Percentiles rank a stretch among this genome's conserved stretches.
phyloP scores from a whole-genome alignment of 352 stramenopile genomes.

The Phytophthora citricola region DNA sequence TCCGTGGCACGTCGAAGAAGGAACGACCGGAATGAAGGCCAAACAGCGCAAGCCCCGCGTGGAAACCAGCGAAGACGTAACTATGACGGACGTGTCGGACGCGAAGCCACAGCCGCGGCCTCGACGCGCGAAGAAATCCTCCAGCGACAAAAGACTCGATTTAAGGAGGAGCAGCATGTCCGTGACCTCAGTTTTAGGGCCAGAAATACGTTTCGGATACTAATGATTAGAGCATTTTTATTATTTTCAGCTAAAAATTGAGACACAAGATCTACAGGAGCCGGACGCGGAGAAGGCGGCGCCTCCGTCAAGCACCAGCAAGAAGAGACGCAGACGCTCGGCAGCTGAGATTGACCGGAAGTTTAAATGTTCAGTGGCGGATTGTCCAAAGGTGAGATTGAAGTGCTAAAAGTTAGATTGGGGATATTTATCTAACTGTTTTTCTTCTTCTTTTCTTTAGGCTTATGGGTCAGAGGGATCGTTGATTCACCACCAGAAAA shows the following conservation, averaged over 20 bases:
- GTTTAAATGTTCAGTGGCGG: constrained; percentile 50
- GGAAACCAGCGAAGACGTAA: constrained; percentile 15
- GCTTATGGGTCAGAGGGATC: constrained; percentile 85
- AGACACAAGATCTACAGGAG: constrained; percentile 51
- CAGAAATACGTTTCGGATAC: constrained; percentile 1
- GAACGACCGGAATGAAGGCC: constrained; percentile 5
- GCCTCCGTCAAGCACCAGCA: constrained; percentile 54
- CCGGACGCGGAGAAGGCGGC: constrained; percentile 29
- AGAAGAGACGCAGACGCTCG: constrained; percentile 76
- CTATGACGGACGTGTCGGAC: constrained; percentile 25
- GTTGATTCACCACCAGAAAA: constrained; percentile 78
- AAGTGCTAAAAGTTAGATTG: constrained; percentile 11
- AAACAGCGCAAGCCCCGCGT: constrained; percentile 16
- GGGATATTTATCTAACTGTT: neutral
- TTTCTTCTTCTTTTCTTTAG: constrained; percentile 35
- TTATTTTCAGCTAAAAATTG: constrained; percentile 41
- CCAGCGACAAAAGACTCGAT: constrained; percentile 40
- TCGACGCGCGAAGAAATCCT: constrained; percentile 11
- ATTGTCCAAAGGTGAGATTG: constrained; percentile 57
- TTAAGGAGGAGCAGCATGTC: constrained; percentile 68
- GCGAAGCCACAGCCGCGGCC: constrained; percentile 1
- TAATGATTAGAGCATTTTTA: neutral
- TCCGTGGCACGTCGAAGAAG: neutral
- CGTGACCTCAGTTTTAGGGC: constrained; percentile 1
- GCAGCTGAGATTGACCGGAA: constrained; percentile 87